phyloP scores from a whole-genome alignment of 2,329 filamentous ascomycete species.

The Chrysosporium queenslandicum region DNA sequence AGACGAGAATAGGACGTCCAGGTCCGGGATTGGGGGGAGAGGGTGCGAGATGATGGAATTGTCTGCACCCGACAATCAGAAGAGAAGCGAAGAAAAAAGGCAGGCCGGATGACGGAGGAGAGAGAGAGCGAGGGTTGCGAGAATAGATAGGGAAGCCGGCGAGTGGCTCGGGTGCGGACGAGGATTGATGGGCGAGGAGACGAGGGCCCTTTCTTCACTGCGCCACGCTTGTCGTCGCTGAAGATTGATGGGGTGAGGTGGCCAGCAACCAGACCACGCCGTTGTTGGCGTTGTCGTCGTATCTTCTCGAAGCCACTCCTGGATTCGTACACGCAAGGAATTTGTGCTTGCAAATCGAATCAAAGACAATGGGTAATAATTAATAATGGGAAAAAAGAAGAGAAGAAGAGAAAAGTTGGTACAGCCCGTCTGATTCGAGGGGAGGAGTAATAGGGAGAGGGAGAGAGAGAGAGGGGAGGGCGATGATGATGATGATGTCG shows the following conservation, averaged over 20 bases:
- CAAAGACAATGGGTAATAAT: no score
- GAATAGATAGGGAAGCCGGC: no score
- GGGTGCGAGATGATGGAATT: not conserved
- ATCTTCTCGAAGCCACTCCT: slow-evolving; percentile 2
- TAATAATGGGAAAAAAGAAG: no score
- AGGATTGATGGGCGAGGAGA: not conserved
- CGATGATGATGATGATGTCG: not conserved
- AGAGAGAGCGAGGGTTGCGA: not conserved
- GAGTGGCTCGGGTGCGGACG: not conserved
- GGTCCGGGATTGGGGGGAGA: not conserved
- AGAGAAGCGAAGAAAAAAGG: not conserved
- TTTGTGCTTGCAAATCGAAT: no score
- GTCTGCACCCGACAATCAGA: not conserved
- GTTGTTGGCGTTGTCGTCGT: not conserved
- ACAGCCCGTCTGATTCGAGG: not conserved
- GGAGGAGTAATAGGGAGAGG: not conserved
- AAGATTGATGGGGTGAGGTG: not conserved
- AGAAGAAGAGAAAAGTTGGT: not conserved
- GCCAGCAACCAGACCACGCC: not conserved
- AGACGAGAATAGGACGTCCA: not conserved
- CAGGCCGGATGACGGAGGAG: not conserved
- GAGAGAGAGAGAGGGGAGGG: not conserved
- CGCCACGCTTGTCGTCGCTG: not conserved
- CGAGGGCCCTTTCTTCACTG: not conserved
- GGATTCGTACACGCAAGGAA: not conserved